phyloP scores from a whole-genome alignment of 2,329 filamentous ascomycete genomes.

The Rutstroemia sp. region DNA sequence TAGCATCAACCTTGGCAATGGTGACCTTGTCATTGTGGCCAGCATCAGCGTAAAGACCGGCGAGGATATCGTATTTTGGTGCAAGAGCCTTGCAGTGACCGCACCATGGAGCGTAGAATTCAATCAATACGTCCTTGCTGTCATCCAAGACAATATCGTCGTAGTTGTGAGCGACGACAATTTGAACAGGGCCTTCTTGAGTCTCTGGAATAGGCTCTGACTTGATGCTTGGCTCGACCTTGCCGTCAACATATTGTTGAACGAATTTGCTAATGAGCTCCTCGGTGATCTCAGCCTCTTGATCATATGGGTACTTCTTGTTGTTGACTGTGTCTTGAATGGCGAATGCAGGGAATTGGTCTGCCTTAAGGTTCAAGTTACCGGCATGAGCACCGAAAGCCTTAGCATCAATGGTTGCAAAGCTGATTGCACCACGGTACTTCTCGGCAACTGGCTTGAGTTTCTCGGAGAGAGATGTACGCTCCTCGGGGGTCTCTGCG shows the following conservation, averaged over 20 bases:
- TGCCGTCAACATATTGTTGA: conserved; percentile 75
- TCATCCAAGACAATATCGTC: conserved; percentile 85
- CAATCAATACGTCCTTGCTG: conserved; percentile 91
- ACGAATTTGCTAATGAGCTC: conserved; percentile 73
- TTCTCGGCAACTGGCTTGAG: conserved; percentile 85
- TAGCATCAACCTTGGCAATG: conserved; percentile 97
- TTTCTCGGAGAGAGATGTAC: conserved; percentile 64
- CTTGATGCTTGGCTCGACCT: conserved; percentile 95
- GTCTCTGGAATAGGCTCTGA: conserved; percentile 93
- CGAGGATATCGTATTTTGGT: conserved; percentile 94
- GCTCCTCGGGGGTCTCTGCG: conserved; percentile 85
- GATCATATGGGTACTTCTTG: conserved; percentile 92
- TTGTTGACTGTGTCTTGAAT: conserved; percentile 96
- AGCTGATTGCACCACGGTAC: conserved; percentile 92
- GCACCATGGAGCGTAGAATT: conserved; percentile 99
- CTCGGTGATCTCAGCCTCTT: conserved; percentile 66
- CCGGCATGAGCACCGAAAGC: conserved; percentile 87
- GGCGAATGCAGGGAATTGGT: conserved; percentile 94
- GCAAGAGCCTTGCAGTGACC: conserved; percentile 99
- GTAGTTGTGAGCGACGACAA: conserved; percentile 92
- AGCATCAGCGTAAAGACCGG: conserved; percentile 62
- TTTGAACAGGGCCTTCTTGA: conserved; percentile 79
- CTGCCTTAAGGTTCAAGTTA: conserved; percentile 94
- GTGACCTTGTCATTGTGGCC: conserved; percentile 77
- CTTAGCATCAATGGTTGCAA: conserved; percentile 94